A percentile compares a stretch with the other conserved stretches of the same genome.
Evolutionary conservation across 2,329 filamentous ascomycete species (phyloP).

Genomic region (Xylaria sp.): DNA sequence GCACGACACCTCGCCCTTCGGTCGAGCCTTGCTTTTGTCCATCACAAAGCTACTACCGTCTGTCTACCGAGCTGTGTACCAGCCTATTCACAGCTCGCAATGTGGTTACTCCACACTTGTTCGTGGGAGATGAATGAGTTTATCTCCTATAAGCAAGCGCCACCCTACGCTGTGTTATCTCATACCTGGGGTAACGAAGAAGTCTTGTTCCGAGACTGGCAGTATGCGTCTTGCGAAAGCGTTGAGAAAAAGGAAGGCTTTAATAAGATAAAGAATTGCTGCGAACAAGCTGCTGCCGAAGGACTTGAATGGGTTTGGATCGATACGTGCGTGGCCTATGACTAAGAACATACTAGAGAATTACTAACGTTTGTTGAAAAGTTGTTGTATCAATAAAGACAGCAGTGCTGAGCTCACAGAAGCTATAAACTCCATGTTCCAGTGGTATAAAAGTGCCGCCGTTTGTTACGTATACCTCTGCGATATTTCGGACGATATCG

Average conservation of each 20-base stretch:
- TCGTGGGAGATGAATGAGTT: neutral
- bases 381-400: constrained; percentile 14
- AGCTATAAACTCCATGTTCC: neutral
- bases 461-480: constrained; percentile 45
- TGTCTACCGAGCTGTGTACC: too few relatives aligned
- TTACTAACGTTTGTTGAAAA: neutral
- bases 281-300: neutral
- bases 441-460: constrained; percentile 17
- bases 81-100: neutral
- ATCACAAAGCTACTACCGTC: too few relatives aligned
- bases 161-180: neutral
- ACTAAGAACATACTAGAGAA: neutral
- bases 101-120: neutral
- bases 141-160: neutral
- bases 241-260: neutral
- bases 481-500: constrained; percentile 25
- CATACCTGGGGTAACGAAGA: constrained; percentile 13
- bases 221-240: neutral
- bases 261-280: neutral
- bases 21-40: too few relatives aligned
- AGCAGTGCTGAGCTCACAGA: constrained; percentile 3
- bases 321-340: neutral
- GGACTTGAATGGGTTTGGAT: constrained; percentile 3
- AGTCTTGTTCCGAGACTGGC: constrained; percentile 7
- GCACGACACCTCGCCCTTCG: too few relatives aligned